A percentile compares a stretch with the other conserved stretches of the same genome.
Evolutionary conservation across 2,329 filamentous ascomycete species (phyloP).

Genomic region (Trichothecium roseum): DNA sequence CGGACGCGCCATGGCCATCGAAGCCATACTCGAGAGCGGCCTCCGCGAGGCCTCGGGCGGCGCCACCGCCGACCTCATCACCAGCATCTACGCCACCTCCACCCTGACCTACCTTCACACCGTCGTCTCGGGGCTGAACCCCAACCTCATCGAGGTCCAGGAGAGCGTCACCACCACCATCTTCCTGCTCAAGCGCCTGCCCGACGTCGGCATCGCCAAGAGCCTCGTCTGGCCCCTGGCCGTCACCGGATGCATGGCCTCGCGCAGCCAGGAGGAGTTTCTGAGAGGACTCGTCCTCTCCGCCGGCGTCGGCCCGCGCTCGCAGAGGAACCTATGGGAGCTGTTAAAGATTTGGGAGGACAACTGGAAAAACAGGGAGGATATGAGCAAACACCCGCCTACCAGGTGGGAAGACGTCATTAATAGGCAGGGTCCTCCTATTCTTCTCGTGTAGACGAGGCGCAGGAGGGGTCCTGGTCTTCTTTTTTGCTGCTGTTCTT

Average conservation of each 20-base stretch:
- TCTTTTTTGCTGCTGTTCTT: too few species aligned
- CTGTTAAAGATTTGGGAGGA: constrained; percentile 1
- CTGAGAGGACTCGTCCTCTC: constrained; percentile 1
- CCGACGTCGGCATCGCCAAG: constrained; percentile 1
- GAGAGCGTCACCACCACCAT: constrained; percentile 3
- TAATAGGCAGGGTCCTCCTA: constrained; percentile 1
- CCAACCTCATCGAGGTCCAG: constrained; percentile 2
- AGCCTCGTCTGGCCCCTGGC: constrained; percentile 3
- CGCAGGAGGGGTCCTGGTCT: too few species aligned
- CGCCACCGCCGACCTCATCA: constrained; percentile 1
- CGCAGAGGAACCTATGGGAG: neutral
- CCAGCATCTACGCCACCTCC: constrained; percentile 3
- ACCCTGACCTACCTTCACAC: constrained; percentile 2
- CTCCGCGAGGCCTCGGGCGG: constrained; percentile 1
- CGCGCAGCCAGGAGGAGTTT: constrained; percentile 1
- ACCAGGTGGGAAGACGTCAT: constrained; percentile 2
- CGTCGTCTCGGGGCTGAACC: constrained; percentile 2
- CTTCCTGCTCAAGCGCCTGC: constrained; percentile 3
- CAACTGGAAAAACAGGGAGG: constrained; percentile 1
- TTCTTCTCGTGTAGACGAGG: constrained; percentile 2
- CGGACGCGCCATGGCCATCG: constrained; percentile 1
- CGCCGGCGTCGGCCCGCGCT: neutral
- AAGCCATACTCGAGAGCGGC: constrained; percentile 1
- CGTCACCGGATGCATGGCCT: constrained; percentile 3
- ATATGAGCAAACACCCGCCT: constrained; percentile 1